These are phyloP conservation scores for Heterobasidion parviporum DNA, from an alignment of 1,284 basidiomycete genomes.

Conservation along the genomic window DNA sequence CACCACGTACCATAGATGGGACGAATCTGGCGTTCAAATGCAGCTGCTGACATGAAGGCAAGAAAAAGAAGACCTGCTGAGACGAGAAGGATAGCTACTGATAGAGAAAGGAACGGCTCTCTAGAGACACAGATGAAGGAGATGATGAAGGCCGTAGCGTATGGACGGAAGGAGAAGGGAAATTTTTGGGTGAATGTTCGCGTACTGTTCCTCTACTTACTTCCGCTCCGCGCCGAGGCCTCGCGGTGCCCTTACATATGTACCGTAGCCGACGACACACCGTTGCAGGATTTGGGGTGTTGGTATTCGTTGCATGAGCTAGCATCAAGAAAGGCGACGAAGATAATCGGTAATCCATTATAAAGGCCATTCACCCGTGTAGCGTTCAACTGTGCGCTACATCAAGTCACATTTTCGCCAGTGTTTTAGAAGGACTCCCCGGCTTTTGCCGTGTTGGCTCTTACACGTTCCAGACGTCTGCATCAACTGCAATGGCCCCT, in stretches of 20 bases:
- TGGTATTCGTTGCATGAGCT: no score
- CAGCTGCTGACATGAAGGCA: constrained; percentile 29
- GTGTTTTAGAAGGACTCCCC: no score
- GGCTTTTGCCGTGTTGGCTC: no score
- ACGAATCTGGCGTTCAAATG: constrained; percentile 70
- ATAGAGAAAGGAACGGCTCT: neutral
- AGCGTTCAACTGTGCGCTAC: no score
- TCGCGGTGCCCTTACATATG: neutral
- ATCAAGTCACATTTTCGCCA: no score
- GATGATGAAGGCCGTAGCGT: neutral
- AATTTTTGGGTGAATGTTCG: neutral
- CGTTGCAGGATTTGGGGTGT: no score
- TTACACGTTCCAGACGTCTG: no score
- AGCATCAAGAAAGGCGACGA: no score
- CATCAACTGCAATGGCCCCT: neutral
- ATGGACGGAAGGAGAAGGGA: neutral
- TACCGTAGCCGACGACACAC: neutral
- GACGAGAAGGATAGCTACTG: neutral
- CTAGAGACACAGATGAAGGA: neutral
- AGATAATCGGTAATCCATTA: no score
- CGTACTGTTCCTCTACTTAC: neutral
- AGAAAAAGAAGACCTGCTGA: neutral
- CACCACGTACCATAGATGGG: constrained; percentile 62
- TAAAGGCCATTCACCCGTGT: no score
- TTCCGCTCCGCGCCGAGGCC: constrained; percentile 1